phyloP scores from a whole-genome alignment of 2,329 filamentous ascomycete species.

The Orbilia brochopaga region DNA sequence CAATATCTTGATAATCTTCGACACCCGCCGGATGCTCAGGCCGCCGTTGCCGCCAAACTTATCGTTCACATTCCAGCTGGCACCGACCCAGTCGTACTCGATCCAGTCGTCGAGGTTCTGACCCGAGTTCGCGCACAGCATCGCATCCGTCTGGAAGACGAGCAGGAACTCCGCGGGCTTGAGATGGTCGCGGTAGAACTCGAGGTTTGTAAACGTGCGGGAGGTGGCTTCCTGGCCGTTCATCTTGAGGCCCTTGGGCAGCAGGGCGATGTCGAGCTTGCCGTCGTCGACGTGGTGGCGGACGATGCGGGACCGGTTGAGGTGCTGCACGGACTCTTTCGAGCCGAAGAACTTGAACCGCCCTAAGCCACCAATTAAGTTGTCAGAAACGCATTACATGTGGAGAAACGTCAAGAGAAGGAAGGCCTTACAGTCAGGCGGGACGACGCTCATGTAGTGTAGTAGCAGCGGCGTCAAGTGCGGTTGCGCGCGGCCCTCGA shows the following conservation, averaged over 20 bases:
- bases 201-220: conserved; percentile 64
- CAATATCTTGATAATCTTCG: conserved; percentile 64
- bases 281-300: conserved; percentile 50
- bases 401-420: too few species aligned
- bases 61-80: conserved; percentile 60
- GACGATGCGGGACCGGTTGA: conserved; percentile 55
- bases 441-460: conserved; percentile 66
- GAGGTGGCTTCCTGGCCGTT: conserved; percentile 64
- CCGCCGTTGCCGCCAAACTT: conserved; percentile 64
- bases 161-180: conserved; percentile 63
- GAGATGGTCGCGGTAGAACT: conserved; percentile 59
- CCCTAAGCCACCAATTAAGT: too few species aligned
- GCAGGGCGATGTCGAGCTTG: conserved; percentile 61
- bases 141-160: conserved; percentile 65
- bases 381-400: neutral
- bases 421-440: conserved; percentile 66
- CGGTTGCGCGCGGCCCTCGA: conserved; percentile 63
- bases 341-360: conserved; percentile 62
- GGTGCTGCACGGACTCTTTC: conserved; percentile 59
- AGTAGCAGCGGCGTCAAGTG: conserved; percentile 64
- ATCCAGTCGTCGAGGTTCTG: conserved; percentile 63
- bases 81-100: conserved; percentile 65
- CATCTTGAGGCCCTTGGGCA: conserved; percentile 64
- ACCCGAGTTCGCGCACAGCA: conserved; percentile 64
- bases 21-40: conserved; percentile 64